Evolutionary conservation across 495 filamentous ascomycete genomes (phyloP).

Genomic region (Aspergillus ellipticus): DNA sequence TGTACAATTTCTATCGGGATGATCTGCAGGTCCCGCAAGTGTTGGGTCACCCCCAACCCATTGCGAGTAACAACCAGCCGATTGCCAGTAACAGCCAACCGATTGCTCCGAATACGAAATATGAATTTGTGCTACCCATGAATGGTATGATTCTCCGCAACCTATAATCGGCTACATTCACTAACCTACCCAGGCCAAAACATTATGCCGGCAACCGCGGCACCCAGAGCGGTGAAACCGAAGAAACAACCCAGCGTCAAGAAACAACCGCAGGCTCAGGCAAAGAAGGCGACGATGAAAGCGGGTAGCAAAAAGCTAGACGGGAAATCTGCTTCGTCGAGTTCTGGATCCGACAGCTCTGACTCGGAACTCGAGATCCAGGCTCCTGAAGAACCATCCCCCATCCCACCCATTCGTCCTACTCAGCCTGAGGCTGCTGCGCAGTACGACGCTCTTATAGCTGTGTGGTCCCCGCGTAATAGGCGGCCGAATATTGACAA

Average conservation of each 20-base stretch:
- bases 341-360: constrained; percentile 49
- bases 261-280: constrained; percentile 11
- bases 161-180: not conserved
- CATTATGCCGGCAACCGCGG: not conserved
- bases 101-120: not conserved
- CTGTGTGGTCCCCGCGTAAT: constrained; percentile 61
- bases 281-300: constrained; percentile 27
- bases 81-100: constrained; percentile 2
- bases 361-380: constrained; percentile 48
- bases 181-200: constrained; percentile 12
- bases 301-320: constrained; percentile 23
- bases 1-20: constrained; percentile 32
- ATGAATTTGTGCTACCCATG: constrained; percentile 4
- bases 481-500: constrained; percentile 39
- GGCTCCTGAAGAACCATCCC: constrained; percentile 45
- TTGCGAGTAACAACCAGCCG: constrained; percentile 9
- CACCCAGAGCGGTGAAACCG: not conserved
- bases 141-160: constrained; percentile 14
- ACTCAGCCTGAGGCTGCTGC: constrained; percentile 51
- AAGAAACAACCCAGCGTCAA: constrained; percentile 14
- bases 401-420: constrained; percentile 49
- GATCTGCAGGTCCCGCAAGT: constrained; percentile 25
- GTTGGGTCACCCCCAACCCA: constrained; percentile 4
- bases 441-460: constrained; percentile 60
- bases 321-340: constrained; percentile 30